Conservation (phyloP, 73 alveolate species). For the Paraurostyla sp. region DNA sequence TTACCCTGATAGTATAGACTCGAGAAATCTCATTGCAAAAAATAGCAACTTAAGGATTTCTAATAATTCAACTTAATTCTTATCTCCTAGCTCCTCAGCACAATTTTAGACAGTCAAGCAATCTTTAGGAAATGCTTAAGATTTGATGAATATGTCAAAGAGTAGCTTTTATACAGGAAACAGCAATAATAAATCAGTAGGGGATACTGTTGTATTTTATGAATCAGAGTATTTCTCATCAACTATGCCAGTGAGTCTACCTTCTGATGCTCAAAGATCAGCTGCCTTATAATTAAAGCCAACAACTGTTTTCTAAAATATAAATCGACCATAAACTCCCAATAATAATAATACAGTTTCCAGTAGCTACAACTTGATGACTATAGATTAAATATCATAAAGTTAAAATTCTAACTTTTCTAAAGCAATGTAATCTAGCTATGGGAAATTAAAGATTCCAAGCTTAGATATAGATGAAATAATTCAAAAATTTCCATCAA, state of each 20-base stretch:
- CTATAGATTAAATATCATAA: not conserved
- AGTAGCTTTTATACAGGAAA: not conserved
- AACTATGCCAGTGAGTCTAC: slow-evolving; percentile 37
- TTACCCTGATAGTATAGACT: not conserved
- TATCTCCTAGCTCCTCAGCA: not conserved
- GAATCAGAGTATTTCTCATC: slow-evolving; percentile 46
- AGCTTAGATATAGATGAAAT: slow-evolving; percentile 14
- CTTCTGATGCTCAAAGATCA: not conserved
- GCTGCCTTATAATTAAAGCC: not conserved
- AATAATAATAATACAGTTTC: not conserved
- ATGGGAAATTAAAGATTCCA: slow-evolving; percentile 4
- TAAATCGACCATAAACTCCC: slow-evolving; percentile 29
- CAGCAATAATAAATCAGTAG: not conserved
- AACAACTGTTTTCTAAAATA: not conserved
- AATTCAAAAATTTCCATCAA: not conserved
- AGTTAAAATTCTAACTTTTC: not conserved
- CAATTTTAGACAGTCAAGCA: not conserved
- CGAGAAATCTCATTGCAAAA: not conserved
- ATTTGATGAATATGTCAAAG: not conserved
- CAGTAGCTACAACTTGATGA: not conserved
- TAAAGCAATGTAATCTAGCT: not conserved
- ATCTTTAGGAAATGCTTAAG: not conserved
- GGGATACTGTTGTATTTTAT: slow-evolving; percentile 32
- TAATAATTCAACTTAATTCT: not conserved
- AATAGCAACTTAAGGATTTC: not conserved